These are phyloP conservation scores for Taiwanofungus camphoratus DNA, from an alignment of 1,284 basidiomycete genomes.

Conservation along the genomic window DNA sequence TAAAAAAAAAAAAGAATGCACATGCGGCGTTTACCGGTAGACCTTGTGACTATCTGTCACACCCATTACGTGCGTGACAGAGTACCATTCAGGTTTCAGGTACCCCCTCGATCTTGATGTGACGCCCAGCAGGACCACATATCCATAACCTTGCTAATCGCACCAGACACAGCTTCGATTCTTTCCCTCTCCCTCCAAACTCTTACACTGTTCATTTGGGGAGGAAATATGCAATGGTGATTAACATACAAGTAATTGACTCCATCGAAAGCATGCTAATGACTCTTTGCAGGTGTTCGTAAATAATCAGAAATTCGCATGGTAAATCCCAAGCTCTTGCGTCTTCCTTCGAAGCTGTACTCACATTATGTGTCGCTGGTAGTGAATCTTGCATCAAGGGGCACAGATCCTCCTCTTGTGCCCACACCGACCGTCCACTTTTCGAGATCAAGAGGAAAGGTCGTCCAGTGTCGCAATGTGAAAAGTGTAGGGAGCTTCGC, in stretches of 20 bases:
- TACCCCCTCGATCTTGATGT: too few species aligned
- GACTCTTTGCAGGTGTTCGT: conserved; percentile 54
- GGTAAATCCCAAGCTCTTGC: conserved; percentile 36
- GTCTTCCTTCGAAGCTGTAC: conserved; percentile 1
- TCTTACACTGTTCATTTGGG: not conserved
- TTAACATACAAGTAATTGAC: not conserved
- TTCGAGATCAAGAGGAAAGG: conserved; percentile 83
- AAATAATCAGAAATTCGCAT: conserved; percentile 81
- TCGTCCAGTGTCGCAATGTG: conserved; percentile 75
- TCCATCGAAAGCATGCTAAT: not conserved
- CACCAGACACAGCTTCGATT: too few species aligned
- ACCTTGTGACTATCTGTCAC: too few species aligned
- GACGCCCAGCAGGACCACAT: too few species aligned
- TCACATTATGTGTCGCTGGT: conserved; percentile 10
- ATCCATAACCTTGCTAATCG: too few species aligned
- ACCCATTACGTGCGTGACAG: too few species aligned
- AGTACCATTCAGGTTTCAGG: too few species aligned
- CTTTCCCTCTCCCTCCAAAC: too few species aligned
- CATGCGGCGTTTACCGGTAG: too few species aligned
- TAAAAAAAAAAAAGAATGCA: too few species aligned
- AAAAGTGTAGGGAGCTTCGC: conserved; percentile 68
- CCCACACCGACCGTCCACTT: conserved; percentile 70
- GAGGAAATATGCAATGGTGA: conserved; percentile 1
- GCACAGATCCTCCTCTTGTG: conserved; percentile 73
- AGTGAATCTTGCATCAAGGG: conserved; percentile 83